These are phyloP conservation scores for Fereydounia khargensis DNA, from an alignment of 1,284 basidiomycete species.

Conservation along the genomic window DNA sequence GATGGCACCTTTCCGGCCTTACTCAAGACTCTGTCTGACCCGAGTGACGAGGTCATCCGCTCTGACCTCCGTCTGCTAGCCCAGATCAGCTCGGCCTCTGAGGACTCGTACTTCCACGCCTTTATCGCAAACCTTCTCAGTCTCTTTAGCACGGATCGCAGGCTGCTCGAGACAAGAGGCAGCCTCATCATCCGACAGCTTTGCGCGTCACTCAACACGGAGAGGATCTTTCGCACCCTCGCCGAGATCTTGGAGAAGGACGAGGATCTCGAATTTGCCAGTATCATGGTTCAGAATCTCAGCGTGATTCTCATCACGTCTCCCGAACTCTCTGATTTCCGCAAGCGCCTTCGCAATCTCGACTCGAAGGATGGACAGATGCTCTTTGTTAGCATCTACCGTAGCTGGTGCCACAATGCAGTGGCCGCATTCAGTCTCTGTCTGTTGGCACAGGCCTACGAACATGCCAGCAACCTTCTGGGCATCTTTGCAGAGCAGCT, in stretches of 20 bases:
- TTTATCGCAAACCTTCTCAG: conserved; percentile 95
- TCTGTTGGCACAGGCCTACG: conserved; percentile 93
- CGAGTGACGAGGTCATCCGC: conserved; percentile 95
- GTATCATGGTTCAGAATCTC: conserved; percentile 93
- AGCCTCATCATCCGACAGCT: conserved; percentile 94
- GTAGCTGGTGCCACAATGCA: conserved; percentile 98
- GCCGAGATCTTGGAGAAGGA: conserved; percentile 97
- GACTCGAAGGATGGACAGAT: conserved; percentile 86
- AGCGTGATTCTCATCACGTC: conserved; percentile 96
- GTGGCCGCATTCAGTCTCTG: conserved; percentile 95
- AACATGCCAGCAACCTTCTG: conserved; percentile 95
- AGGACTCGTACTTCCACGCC: conserved; percentile 89
- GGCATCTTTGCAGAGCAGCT: conserved; percentile 91
- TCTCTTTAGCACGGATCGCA: conserved; percentile 89
- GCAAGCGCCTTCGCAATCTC: conserved; percentile 84
- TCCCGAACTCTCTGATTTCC: conserved; percentile 88
- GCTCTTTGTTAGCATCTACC: conserved; percentile 85
- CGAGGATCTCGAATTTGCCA: conserved; percentile 96
- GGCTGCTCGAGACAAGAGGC: conserved; percentile 84
- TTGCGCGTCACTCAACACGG: conserved; percentile 89
- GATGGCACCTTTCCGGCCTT: conserved; percentile 94
- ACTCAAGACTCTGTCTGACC: conserved; percentile 92
- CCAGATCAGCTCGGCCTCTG: conserved; percentile 87
- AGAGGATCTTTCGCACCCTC: conserved; percentile 90
- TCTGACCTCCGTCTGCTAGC: conserved; percentile 92